Conservation (phyloP, 2,329 filamentous ascomycete species). For the Thielaviopsis punctulata region DNA sequence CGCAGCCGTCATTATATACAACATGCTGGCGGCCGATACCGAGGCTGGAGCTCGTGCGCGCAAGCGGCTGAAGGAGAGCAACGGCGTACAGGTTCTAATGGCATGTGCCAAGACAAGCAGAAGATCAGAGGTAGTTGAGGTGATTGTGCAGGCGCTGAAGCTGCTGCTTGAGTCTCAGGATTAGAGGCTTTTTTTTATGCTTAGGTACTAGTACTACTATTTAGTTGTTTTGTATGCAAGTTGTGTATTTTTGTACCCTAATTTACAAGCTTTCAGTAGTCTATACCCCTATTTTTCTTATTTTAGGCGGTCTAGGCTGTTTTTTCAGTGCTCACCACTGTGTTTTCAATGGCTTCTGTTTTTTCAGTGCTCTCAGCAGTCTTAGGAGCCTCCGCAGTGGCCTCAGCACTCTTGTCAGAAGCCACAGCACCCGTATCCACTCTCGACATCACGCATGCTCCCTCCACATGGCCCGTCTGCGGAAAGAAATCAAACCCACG, state of each 20-base stretch:
- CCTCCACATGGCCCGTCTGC: slow-evolving; percentile 58
- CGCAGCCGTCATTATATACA: slow-evolving; percentile 58
- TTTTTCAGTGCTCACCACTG: slow-evolving; percentile 13
- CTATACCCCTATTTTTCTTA: not conserved
- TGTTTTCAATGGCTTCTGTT: not conserved
- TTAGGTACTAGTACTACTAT: not conserved
- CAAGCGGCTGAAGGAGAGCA: slow-evolving; percentile 41
- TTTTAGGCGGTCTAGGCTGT: slow-evolving; percentile 1
- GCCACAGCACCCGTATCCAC: slow-evolving; percentile 2
- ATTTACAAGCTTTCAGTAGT: no score
- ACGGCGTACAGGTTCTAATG: slow-evolving; percentile 51
- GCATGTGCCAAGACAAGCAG: slow-evolving; percentile 51
- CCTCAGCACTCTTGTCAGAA: not conserved
- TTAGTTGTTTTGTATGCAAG: not conserved
- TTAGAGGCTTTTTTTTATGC: slow-evolving; percentile 1
- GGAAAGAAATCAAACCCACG: slow-evolving; percentile 96
- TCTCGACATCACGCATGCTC: slow-evolving; percentile 20
- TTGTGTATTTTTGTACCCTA: not conserved
- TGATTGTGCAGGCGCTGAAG: slow-evolving; percentile 58
- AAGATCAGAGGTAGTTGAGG: slow-evolving; percentile 50
- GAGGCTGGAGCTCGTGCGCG: slow-evolving; percentile 44
- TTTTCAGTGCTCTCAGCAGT: no score
- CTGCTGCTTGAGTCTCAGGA: slow-evolving; percentile 32
- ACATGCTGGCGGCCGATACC: slow-evolving; percentile 51
- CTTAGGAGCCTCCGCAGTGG: not conserved